Evolutionary conservation across 2,329 filamentous ascomycete genomes (phyloP).

Genomic region (Cytospora leucostoma): DNA sequence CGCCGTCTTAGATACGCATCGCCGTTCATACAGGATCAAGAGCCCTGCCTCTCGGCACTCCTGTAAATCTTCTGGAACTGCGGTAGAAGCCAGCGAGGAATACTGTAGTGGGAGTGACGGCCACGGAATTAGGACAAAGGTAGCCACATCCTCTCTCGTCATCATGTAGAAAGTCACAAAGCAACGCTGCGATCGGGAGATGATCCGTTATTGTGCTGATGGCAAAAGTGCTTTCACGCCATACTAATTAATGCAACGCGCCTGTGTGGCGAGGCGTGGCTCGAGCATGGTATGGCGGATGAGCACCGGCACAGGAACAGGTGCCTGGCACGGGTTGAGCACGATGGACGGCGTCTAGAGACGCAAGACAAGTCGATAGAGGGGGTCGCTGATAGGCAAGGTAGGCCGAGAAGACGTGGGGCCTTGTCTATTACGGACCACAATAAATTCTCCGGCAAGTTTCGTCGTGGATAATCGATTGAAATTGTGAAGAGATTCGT

Average conservation of each 20-base stretch:
- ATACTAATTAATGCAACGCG: slow-evolving; percentile 10
- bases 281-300: slow-evolving; percentile 9
- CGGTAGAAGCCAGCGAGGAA: background rate
- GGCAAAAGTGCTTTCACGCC: slow-evolving; percentile 13
- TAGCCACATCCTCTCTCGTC: background rate
- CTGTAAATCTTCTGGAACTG: slow-evolving; percentile 13
- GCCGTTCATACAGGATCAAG: background rate
- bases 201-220: slow-evolving; percentile 19
- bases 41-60: background rate
- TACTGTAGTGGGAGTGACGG: background rate
- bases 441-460: slow-evolving; percentile 29
- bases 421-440: slow-evolving; percentile 29
- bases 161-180: background rate
- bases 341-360: slow-evolving; percentile 20
- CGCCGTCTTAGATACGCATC: background rate
- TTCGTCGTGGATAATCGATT: slow-evolving; percentile 27
- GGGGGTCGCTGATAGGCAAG: slow-evolving; percentile 24
- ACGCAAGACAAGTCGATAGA: slow-evolving; percentile 23
- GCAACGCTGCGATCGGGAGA: slow-evolving; percentile 9
- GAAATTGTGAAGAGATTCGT: slow-evolving; percentile 23
- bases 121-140: background rate
- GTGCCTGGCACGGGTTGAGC: slow-evolving; percentile 22
- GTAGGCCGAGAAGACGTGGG: slow-evolving; percentile 26
- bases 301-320: slow-evolving; percentile 20
- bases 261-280: slow-evolving; percentile 20